These are phyloP conservation scores for Isatis lusitanica DNA, from an alignment of 441 rosid genomes.

Conservation along the genomic window DNA sequence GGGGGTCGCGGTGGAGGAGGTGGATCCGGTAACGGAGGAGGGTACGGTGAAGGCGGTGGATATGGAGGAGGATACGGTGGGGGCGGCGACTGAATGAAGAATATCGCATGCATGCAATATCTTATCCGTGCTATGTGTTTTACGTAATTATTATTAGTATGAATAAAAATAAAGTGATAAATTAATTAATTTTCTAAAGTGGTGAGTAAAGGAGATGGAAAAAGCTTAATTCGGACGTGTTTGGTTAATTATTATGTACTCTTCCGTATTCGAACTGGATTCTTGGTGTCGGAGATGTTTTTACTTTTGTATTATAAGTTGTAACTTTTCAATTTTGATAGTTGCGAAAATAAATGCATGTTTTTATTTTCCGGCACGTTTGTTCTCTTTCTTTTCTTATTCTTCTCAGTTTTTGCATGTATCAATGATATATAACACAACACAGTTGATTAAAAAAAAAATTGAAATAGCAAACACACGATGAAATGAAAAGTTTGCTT, in stretches of 20 bases:
- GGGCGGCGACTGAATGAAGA: slow-evolving; percentile 32
- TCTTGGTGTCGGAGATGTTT: slow-evolving; percentile 15
- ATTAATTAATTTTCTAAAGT: neutral
- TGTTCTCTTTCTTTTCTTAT: neutral
- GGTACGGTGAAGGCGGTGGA: slow-evolving; percentile 44
- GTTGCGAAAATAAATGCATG: neutral
- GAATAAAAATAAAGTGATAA: neutral
- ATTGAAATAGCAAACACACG: neutral
- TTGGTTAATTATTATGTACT: slow-evolving; percentile 7
- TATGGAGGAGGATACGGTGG: slow-evolving; percentile 49
- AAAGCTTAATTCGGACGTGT: neutral
- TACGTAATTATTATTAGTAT: slow-evolving; percentile 3
- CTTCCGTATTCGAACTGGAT: slow-evolving; percentile 7
- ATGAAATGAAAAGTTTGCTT: neutral
- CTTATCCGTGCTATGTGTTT: slow-evolving; percentile 3
- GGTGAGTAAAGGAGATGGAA: neutral
- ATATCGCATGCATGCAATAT: slow-evolving; percentile 29
- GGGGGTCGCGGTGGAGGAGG: slow-evolving; percentile 34
- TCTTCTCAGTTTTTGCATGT: neutral
- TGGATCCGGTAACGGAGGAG: slow-evolving; percentile 46
- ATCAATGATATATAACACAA: neutral
- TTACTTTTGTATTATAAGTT: slow-evolving; percentile 16
- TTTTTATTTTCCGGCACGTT: neutral
- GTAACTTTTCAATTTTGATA: neutral
- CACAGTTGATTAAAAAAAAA: neutral